phyloP scores from a whole-genome alignment of 2,329 filamentous ascomycete species.

The Penicillium sp. region DNA sequence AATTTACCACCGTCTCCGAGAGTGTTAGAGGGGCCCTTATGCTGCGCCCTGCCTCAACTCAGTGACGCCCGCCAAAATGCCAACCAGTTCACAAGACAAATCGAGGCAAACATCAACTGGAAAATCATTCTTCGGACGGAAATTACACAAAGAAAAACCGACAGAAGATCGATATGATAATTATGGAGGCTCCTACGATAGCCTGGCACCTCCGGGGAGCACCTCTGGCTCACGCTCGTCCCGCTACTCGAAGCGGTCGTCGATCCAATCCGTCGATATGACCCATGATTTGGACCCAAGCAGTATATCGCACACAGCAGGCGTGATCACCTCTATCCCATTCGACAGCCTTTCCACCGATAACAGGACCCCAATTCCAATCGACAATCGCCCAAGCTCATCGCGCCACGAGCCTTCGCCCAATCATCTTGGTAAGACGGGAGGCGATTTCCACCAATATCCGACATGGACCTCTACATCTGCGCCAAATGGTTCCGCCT shows the following conservation, averaged over 20 bases:
- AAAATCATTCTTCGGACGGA: slow-evolving; percentile 84
- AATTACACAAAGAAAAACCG: slow-evolving; percentile 70
- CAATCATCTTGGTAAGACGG: slow-evolving; percentile 77
- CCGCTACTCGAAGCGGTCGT: slow-evolving; percentile 70
- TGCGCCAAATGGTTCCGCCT: slow-evolving; percentile 49
- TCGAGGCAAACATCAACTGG: slow-evolving; percentile 77
- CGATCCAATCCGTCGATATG: slow-evolving; percentile 68
- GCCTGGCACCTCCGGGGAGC: slow-evolving; percentile 62
- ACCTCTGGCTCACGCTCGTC: slow-evolving; percentile 67
- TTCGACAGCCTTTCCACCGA: slow-evolving; percentile 71
- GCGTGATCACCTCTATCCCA: slow-evolving; percentile 82
- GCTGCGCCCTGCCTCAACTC: slow-evolving; percentile 32
- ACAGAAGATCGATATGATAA: slow-evolving; percentile 63
- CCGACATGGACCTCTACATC: slow-evolving; percentile 65
- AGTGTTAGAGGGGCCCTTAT: slow-evolving; percentile 28
- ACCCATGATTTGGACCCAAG: slow-evolving; percentile 59
- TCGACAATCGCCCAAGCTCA: slow-evolving; percentile 67
- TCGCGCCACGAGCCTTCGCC: slow-evolving; percentile 71
- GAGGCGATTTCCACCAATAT: slow-evolving; percentile 84
- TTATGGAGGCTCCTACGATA: slow-evolving; percentile 55
- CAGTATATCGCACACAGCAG: slow-evolving; percentile 71
- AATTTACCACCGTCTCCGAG: slow-evolving; percentile 7
- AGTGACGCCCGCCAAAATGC: slow-evolving; percentile 47
- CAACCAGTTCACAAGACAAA: slow-evolving; percentile 65
- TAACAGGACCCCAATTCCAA: slow-evolving; percentile 66